Evolutionary conservation across 1,284 basidiomycete genomes (phyloP).

Genomic region (Heterobasidion parviporum): DNA sequence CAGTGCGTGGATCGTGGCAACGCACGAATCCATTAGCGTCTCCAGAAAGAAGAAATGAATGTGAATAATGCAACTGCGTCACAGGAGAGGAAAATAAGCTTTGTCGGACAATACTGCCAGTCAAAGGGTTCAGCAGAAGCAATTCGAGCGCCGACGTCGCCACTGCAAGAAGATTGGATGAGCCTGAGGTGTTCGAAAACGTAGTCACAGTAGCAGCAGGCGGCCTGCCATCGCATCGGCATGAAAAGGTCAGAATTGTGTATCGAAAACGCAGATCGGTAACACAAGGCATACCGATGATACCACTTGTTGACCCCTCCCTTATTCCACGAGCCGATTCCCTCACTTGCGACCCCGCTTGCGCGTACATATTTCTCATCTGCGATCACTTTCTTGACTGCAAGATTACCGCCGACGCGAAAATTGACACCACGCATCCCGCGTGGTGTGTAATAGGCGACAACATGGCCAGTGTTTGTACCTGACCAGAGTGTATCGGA

Average conservation of each 20-base stretch:
- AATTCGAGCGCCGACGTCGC: slow-evolving; percentile 60
- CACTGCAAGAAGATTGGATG: slow-evolving; percentile 47
- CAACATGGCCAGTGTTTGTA: slow-evolving; percentile 63
- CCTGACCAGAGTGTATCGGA: slow-evolving; percentile 90
- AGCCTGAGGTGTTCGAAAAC: slow-evolving; percentile 47
- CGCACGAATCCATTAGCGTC: slow-evolving; percentile 80
- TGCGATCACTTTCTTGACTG: slow-evolving; percentile 65
- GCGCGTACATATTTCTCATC: slow-evolving; percentile 74
- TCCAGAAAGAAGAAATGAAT: slow-evolving; percentile 65
- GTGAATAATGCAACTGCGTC: slow-evolving; percentile 59
- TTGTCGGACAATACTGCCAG: slow-evolving; percentile 61
- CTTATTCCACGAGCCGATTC: slow-evolving; percentile 70
- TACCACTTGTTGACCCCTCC: slow-evolving; percentile 81
- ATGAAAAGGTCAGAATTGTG: not conserved
- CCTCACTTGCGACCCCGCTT: slow-evolving; percentile 44
- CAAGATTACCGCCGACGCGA: slow-evolving; percentile 53
- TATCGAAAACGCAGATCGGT: not conserved
- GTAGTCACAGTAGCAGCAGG: slow-evolving; percentile 41
- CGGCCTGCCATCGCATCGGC: slow-evolving; percentile 17
- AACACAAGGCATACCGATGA: slow-evolving; percentile 43
- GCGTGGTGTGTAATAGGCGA: slow-evolving; percentile 63
- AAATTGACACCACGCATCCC: slow-evolving; percentile 73
- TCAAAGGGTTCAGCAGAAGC: slow-evolving; percentile 65
- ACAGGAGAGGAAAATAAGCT: slow-evolving; percentile 47
- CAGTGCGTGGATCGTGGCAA: slow-evolving; percentile 77